A percentile compares a stretch with the other conserved stretches of the same genome.
Conservation (phyloP, 306 rosid genomes). For the Morella rubra region DNA sequence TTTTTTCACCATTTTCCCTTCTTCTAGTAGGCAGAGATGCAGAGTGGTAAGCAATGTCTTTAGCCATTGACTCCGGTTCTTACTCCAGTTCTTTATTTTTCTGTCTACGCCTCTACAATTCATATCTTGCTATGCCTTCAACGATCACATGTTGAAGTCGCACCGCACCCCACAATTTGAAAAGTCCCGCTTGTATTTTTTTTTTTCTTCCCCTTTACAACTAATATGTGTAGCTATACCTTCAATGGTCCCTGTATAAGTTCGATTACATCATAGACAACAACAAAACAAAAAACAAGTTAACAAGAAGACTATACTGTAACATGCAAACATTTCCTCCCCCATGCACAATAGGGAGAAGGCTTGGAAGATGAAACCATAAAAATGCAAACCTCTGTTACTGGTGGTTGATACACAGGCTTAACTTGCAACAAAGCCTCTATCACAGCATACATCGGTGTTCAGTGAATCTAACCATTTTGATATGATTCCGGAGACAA, state of each 20-base stretch:
- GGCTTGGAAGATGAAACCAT: background rate
- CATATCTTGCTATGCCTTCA: constrained; percentile 74
- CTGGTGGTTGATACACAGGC: background rate
- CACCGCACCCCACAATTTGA: constrained; percentile 79
- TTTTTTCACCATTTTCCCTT: constrained; percentile 75
- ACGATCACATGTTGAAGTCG: constrained; percentile 86
- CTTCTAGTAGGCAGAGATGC: constrained; percentile 65
- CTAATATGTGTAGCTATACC: no score
- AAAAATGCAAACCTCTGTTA: background rate
- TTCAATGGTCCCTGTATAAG: no score
- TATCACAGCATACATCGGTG: background rate
- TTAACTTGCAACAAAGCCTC: background rate
- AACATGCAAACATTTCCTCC: background rate
- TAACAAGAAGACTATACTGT: background rate
- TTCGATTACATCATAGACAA: background rate
- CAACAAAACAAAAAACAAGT: background rate
- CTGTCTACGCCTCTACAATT: constrained; percentile 12
- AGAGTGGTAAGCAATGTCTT: constrained; percentile 47
- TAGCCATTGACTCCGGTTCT: constrained; percentile 66
- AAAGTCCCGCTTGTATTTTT: constrained; percentile 54
- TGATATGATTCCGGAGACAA: background rate
- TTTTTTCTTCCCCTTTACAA: background rate
- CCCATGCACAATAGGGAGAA: background rate
- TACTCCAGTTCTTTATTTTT: no score
- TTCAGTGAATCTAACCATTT: background rate